Evolutionary conservation across 495 filamentous ascomycete genomes (phyloP).

Genomic region (Penicillium psychrofluorescens): DNA sequence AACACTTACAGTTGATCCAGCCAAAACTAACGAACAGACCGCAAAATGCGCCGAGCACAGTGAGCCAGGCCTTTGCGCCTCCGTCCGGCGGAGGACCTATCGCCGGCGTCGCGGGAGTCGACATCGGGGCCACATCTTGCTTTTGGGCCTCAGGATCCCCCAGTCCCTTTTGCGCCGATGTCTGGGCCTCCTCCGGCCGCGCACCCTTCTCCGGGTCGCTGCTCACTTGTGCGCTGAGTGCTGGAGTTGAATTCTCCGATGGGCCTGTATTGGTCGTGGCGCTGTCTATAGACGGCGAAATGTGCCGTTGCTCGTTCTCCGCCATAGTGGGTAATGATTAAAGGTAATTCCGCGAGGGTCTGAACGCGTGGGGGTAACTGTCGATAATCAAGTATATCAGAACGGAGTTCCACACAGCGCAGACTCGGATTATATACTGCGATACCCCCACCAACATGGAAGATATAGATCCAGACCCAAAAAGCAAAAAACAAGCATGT

Average conservation of each 20-base stretch:
- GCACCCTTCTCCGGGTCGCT: slow-evolving; percentile 19
- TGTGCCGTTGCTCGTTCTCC: too few species aligned
- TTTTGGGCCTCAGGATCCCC: slow-evolving; percentile 12
- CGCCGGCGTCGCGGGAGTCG: slow-evolving; percentile 29
- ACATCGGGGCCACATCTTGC: slow-evolving; percentile 3
- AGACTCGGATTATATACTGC: not conserved
- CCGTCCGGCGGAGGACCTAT: slow-evolving; percentile 50
- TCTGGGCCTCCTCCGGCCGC: slow-evolving; percentile 1
- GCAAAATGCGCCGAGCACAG: slow-evolving; percentile 56
- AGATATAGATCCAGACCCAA: not conserved
- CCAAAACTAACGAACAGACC: slow-evolving; percentile 60
- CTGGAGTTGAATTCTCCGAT: slow-evolving; percentile 8
- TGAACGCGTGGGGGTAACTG: too few species aligned
- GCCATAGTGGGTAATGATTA: too few species aligned
- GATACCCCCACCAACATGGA: not conserved
- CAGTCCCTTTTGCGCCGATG: slow-evolving; percentile 5
- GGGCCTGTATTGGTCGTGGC: slow-evolving; percentile 3
- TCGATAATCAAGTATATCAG: too few species aligned
- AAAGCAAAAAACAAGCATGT: not conserved
- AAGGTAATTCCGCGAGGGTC: too few species aligned
- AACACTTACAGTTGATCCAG: slow-evolving; percentile 47
- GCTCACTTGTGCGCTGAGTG: slow-evolving; percentile 8
- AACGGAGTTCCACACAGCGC: not conserved
- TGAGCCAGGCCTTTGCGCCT: slow-evolving; percentile 58
- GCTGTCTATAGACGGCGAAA: slow-evolving; percentile 3